Percentiles rank a stretch among this genome's conserved stretches.
phyloP scores from a whole-genome alignment of 2,329 filamentous ascomycete genomes.

The Sarocladium brachiariae region DNA sequence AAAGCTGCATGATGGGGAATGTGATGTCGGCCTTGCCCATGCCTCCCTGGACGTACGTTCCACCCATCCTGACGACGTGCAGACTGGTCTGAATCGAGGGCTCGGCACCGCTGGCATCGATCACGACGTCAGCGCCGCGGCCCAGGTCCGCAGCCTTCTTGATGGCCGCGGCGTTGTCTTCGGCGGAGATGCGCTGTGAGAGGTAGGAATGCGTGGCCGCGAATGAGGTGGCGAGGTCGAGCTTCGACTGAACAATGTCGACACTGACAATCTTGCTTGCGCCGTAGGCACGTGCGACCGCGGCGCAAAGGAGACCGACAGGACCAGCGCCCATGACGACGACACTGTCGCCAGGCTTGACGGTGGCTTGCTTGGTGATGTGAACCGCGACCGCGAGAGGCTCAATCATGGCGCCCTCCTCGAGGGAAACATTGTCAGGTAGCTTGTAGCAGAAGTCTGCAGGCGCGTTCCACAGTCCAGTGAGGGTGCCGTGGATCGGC shows the following conservation, averaged over 20 bases:
- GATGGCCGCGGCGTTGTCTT: constrained; percentile 68
- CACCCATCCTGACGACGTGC: constrained; percentile 63
- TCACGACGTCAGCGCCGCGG: constrained; percentile 66
- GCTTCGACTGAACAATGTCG: constrained; percentile 73
- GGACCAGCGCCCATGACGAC: constrained; percentile 84
- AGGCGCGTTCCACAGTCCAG: constrained; percentile 76
- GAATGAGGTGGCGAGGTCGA: constrained; percentile 71
- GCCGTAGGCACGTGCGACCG: constrained; percentile 80
- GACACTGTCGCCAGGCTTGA: constrained; percentile 68
- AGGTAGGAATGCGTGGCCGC: constrained; percentile 65
- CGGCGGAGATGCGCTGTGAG: constrained; percentile 53
- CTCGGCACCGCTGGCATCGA: constrained; percentile 75
- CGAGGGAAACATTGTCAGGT: constrained; percentile 65
- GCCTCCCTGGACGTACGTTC: constrained; percentile 76
- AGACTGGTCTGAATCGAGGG: constrained; percentile 69
- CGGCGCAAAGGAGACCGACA: constrained; percentile 80
- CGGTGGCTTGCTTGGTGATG: constrained; percentile 65
- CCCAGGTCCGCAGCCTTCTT: constrained; percentile 53
- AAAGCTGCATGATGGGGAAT: constrained; percentile 88
- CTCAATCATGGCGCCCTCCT: constrained; percentile 88
- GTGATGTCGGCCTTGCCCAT: constrained; percentile 85
- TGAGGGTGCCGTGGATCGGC: constrained; percentile 84
- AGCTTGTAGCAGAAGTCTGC: constrained; percentile 93
- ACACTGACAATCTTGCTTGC: constrained; percentile 78
- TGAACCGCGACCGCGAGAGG: constrained; percentile 82